These are phyloP conservation scores for Neofusicoccum kwambonambiense DNA, from an alignment of 2,329 filamentous ascomycete genomes.

Conservation along the genomic window DNA sequence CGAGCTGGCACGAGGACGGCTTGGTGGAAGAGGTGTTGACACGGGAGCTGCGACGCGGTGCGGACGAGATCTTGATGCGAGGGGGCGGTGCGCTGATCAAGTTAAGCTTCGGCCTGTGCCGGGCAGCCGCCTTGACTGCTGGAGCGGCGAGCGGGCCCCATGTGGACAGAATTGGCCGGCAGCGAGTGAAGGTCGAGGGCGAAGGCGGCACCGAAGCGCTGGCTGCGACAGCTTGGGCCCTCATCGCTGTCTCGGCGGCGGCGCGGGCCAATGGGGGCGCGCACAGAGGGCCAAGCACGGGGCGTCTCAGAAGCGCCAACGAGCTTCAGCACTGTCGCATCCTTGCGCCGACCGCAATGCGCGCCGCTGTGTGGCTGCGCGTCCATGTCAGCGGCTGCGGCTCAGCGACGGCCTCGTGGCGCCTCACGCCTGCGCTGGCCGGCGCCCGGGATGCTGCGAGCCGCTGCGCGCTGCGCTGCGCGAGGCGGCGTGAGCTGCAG, in stretches of 20 bases:
- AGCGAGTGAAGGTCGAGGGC: not conserved
- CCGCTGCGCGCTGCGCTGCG: not conserved
- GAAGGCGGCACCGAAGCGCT: conserved; percentile 4
- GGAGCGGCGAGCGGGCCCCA: not conserved
- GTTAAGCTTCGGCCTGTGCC: conserved; percentile 11
- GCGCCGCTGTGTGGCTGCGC: not conserved
- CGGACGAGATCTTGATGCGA: conserved; percentile 1
- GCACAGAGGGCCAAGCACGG: not conserved
- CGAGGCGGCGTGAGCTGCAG: not conserved
- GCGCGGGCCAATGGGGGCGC: not conserved
- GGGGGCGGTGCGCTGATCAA: conserved; percentile 3
- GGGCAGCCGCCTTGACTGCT: not conserved
- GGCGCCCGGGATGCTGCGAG: not conserved
- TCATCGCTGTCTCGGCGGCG: not conserved
- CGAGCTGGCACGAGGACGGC: not conserved
- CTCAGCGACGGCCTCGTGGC: conserved; percentile 12
- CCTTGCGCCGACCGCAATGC: not conserved
- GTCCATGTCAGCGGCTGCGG: conserved; percentile 3
- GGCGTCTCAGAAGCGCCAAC: not conserved
- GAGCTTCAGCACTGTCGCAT: conserved; percentile 14
- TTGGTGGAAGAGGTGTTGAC: conserved; percentile 1
- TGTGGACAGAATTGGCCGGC: not conserved
- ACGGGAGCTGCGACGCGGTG: conserved; percentile 14
- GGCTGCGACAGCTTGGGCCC: conserved; percentile 10
- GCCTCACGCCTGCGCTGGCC: not conserved